These are phyloP conservation scores for Tetragonia tetragonoides DNA, from an alignment of 148 eudicot genomes.

Conservation along the genomic window DNA sequence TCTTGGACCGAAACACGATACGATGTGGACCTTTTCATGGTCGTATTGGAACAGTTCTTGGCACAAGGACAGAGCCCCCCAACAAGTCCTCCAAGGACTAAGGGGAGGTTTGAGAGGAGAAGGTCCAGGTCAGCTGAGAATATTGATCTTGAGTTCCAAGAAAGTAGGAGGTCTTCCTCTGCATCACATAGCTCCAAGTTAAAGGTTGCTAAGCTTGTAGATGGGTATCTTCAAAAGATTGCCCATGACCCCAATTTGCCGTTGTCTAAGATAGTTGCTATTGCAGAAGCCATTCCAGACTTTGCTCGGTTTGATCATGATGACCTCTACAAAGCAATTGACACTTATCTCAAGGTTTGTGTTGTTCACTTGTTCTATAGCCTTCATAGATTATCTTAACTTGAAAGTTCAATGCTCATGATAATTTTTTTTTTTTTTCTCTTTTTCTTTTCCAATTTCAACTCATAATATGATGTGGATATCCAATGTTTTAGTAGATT, in stretches of 20 bases:
- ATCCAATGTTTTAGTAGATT: background rate
- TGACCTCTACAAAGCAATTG: constrained; percentile 81
- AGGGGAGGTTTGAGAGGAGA: constrained; percentile 51
- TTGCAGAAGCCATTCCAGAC: constrained; percentile 68
- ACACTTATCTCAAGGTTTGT: constrained; percentile 73
- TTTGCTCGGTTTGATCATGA: constrained; percentile 75
- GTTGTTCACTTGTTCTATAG: background rate
- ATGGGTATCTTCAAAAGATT: constrained; percentile 64
- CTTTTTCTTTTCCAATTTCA: background rate
- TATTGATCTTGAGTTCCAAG: constrained; percentile 56
- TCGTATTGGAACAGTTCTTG: constrained; percentile 63
- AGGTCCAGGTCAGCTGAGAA: constrained; percentile 77
- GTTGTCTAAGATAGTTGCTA: constrained; percentile 52
- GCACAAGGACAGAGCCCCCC: constrained; percentile 66
- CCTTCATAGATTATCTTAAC: background rate
- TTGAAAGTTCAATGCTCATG: background rate
- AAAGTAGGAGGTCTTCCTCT: constrained; percentile 74
- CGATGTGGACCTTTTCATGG: constrained; percentile 69
- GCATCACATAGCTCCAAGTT: constrained; percentile 69
- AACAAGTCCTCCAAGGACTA: constrained; percentile 59
- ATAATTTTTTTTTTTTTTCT: background rate
- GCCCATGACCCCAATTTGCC: constrained; percentile 59
- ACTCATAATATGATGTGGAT: background rate
- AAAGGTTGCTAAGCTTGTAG: constrained; percentile 77
- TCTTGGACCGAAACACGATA: constrained; percentile 31